phyloP scores from a whole-genome alignment of 805 yeast genomes.

The Scheffersomyces amazonensis region DNA sequence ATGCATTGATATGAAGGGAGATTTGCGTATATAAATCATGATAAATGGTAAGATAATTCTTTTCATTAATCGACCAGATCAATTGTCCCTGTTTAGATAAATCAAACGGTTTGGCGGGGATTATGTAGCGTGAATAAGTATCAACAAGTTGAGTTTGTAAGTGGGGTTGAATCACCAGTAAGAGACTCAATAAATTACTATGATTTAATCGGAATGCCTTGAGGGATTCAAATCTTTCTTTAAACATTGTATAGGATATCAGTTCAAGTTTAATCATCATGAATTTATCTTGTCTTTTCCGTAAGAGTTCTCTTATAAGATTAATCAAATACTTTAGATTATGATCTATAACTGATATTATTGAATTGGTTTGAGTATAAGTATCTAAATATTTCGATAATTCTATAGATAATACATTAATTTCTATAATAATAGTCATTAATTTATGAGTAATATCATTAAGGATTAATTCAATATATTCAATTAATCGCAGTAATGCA shows the following conservation, averaged over 20 bases:
- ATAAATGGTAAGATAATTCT: conserved; percentile 19
- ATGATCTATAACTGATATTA: conserved; percentile 55
- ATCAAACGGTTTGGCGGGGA: conserved; percentile 28
- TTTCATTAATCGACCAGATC: conserved; percentile 27
- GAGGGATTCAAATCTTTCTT: conserved; percentile 43
- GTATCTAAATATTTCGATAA: conserved; percentile 29
- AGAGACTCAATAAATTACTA: conserved; percentile 37
- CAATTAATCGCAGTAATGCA: conserved; percentile 63
- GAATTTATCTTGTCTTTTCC: conserved; percentile 72
- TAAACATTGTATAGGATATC: conserved; percentile 27
- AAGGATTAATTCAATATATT: conserved; percentile 64
- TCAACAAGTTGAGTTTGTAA: conserved; percentile 11
- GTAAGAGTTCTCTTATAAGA: conserved; percentile 67
- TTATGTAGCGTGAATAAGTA: conserved; percentile 26
- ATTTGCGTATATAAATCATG: conserved; percentile 19
- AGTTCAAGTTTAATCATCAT: conserved; percentile 60
- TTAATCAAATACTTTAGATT: conserved; percentile 61
- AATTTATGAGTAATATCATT: conserved; percentile 51
- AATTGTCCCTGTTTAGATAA: conserved; percentile 27
- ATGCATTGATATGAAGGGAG: conserved; percentile 18
- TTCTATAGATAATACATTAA: conserved; percentile 42
- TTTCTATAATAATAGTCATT: conserved; percentile 30
- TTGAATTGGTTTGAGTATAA: conserved; percentile 16
- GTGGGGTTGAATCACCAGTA: conserved; percentile 7
- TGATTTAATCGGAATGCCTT: conserved; percentile 51